These are phyloP conservation scores for Phymatotrichopsis omnivora DNA, from an alignment of 2,329 filamentous ascomycete genomes.

Conservation along the genomic window DNA sequence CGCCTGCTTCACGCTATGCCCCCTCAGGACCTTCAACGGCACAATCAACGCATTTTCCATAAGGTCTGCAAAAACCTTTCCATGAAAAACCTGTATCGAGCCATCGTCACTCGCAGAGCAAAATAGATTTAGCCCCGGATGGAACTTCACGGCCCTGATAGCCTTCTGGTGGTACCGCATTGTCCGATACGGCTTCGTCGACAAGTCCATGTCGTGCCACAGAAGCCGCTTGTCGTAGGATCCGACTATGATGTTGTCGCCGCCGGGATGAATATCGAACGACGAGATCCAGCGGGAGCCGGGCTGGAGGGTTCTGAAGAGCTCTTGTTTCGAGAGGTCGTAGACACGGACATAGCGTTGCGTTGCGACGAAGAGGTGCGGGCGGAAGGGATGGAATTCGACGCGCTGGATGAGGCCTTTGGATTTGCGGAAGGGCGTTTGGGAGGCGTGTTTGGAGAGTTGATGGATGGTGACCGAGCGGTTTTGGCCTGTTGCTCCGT, in stretches of 20 bases:
- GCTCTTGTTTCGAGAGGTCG: constrained; percentile 80
- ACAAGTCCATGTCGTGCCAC: constrained; percentile 95
- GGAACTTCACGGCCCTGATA: constrained; percentile 80
- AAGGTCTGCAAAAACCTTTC: constrained; percentile 84
- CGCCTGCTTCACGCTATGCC: constrained; percentile 76
- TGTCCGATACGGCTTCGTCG: constrained; percentile 85
- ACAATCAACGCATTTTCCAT: constrained; percentile 97
- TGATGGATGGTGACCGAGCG: constrained; percentile 86
- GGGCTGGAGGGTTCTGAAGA: constrained; percentile 86
- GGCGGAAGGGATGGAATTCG: constrained; percentile 87
- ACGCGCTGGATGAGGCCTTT: constrained; percentile 47
- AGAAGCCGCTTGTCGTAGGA: constrained; percentile 88
- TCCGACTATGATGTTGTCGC: constrained; percentile 87
- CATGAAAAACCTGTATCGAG: constrained; percentile 90
- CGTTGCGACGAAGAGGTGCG: constrained; percentile 91
- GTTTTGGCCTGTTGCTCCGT: constrained; percentile 19
- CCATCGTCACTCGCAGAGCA: constrained; percentile 94
- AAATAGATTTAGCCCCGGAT: constrained; percentile 75
- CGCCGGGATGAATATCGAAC: constrained; percentile 85
- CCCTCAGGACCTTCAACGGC: constrained; percentile 83
- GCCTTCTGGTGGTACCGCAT: constrained; percentile 90
- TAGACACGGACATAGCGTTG: constrained; percentile 89
- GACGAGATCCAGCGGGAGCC: constrained; percentile 91
- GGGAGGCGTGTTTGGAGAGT: constrained; percentile 84
- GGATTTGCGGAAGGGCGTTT: constrained; percentile 73